Base-by-base conservation (phyloP, 805 yeast genomes). In the Teunomyces cretensis region DNA sequence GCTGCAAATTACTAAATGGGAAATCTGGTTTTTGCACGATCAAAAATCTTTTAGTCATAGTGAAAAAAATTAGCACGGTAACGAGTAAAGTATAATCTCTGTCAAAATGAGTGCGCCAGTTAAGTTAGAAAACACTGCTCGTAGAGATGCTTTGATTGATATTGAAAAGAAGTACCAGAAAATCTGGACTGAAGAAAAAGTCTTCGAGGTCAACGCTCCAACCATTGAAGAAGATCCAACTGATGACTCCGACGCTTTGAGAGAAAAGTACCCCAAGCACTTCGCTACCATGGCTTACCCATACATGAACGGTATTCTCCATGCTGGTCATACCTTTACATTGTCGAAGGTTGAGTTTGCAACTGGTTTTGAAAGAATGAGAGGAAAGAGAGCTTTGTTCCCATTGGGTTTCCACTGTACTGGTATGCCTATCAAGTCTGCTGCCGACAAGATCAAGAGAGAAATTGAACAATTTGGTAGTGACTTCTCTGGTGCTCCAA, bases 381-480 rank as follows among this genome's bases (percentile, higher is more conserved):
- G 79, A 61, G 98, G 97, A 54, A 88, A 86, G 70, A 80, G 86
- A 57, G 96, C 97, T 30, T 74, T 91, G 49, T 94, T 88, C 73
- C 98, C 99, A 42, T 78, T 94, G 46, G 99, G 99, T 41, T 94
- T 92, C 85, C 99, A 94, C 71, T 94, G 99, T 79, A 94, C 99
- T 30, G 99, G 99, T 77, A 86, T 94, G 97, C 98, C 99, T 44
- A 94, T 94, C 65, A 78, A 82, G 64, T 92, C 98, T 24, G 80
- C 96, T 60, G 98, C 99, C 41, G 99, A 92, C 71, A 92, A 94
- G 71, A 78, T 94, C 62, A 81, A 81, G 62, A 83, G 99, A 67
- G 99, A 94, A 75, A 76, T 91, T 47, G 97, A 94, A 71, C 66
- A 80, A 65, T 94, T 94, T 63, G 99, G 99, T 43, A 74, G 69